Conservation (phyloP, 305 asterid species). For the Fraxinus greggii region DNA sequence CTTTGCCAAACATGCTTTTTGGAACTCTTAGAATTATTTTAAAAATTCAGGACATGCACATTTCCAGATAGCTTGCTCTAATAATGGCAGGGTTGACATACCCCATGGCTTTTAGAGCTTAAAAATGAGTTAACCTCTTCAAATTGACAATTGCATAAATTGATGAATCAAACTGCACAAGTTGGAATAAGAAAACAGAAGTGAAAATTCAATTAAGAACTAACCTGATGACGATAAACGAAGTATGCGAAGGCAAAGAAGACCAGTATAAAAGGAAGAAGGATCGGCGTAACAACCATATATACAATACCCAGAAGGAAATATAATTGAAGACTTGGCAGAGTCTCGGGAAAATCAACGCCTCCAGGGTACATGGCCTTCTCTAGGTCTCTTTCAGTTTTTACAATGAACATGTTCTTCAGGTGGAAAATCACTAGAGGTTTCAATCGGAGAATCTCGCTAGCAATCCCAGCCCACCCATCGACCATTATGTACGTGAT, state of each 20-base stretch:
- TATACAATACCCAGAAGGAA: slow-evolving; percentile 87
- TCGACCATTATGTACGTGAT: slow-evolving; percentile 90
- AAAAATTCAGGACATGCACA: not conserved
- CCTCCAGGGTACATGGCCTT: slow-evolving; percentile 92
- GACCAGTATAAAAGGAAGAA: slow-evolving; percentile 83
- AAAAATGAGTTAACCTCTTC: not conserved
- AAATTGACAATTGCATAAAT: not conserved
- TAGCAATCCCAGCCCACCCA: slow-evolving; percentile 95
- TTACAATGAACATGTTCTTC: slow-evolving; percentile 78
- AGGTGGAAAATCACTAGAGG: slow-evolving; percentile 77
- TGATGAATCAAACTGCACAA: not conserved
- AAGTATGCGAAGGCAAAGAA: slow-evolving; percentile 90
- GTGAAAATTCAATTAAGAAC: slow-evolving; percentile 2
- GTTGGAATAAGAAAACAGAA: not conserved
- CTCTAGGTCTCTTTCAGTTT: slow-evolving; percentile 79
- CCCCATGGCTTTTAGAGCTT: not conserved
- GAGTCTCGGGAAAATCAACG: slow-evolving; percentile 68
- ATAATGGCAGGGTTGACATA: not conserved
- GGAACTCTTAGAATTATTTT: not conserved
- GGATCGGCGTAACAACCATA: slow-evolving; percentile 88
- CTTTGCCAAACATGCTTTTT: not conserved
- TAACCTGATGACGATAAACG: slow-evolving; percentile 96
- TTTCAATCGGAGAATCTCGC: slow-evolving; percentile 81
- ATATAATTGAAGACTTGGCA: slow-evolving; percentile 83
- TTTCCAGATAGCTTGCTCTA: not conserved